phyloP scores from a whole-genome alignment of 2,329 filamentous ascomycete genomes.

The Colletotrichum cuscutae region DNA sequence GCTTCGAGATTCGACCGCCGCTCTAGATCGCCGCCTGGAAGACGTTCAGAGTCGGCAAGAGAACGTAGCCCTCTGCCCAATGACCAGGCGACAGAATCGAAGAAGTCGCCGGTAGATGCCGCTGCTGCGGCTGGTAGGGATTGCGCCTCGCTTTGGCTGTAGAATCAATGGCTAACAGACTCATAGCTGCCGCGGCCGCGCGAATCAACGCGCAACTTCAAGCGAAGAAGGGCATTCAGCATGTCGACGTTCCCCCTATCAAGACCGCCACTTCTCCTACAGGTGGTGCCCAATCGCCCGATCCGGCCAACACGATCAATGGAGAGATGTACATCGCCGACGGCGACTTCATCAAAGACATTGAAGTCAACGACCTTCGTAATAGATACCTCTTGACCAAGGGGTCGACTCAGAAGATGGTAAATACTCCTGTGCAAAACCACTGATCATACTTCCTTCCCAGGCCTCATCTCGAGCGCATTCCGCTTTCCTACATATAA shows the following conservation, averaged over 20 bases:
- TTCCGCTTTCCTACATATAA: slow-evolving; percentile 40
- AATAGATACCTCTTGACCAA: slow-evolving; percentile 98
- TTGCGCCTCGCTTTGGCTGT: not conserved
- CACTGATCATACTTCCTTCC: slow-evolving; percentile 46
- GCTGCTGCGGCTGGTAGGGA: slow-evolving; percentile 80
- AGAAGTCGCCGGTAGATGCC: slow-evolving; percentile 70
- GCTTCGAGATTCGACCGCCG: slow-evolving; percentile 89
- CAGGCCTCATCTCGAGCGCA: slow-evolving; percentile 29
- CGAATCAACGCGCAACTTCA: slow-evolving; percentile 86
- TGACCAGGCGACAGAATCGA: slow-evolving; percentile 51
- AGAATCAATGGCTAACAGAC: slow-evolving; percentile 40
- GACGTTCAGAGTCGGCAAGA: slow-evolving; percentile 75
- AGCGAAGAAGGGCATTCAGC: slow-evolving; percentile 88
- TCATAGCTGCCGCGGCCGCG: slow-evolving; percentile 84
- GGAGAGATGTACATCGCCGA: slow-evolving; percentile 94
- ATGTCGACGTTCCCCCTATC: slow-evolving; percentile 89
- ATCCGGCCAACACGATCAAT: slow-evolving; percentile 70
- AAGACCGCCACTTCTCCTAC: slow-evolving; percentile 64
- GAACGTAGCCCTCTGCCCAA: slow-evolving; percentile 81
- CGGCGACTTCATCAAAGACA: slow-evolving; percentile 98
- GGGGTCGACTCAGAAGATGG: slow-evolving; percentile 98
- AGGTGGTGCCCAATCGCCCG: slow-evolving; percentile 49
- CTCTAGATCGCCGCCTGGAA: slow-evolving; percentile 81
- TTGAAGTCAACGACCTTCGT: slow-evolving; percentile 97
- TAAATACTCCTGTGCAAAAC: slow-evolving; percentile 76